phyloP scores from a whole-genome alignment of 176 grass and related monocot genomes.

The Paspalum vaginatum region DNA sequence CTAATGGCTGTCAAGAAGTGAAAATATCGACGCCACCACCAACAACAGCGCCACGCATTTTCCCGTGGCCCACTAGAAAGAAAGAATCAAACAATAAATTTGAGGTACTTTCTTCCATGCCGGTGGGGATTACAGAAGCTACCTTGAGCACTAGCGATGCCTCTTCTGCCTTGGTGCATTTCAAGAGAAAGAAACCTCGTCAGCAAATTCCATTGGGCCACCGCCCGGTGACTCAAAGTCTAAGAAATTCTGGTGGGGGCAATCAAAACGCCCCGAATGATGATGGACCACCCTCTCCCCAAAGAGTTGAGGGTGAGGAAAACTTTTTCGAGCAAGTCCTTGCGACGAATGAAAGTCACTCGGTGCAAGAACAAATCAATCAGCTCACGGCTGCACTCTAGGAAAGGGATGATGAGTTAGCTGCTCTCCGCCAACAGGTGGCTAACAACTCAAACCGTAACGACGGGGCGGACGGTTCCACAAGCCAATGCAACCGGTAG shows the following conservation, averaged over 20 bases:
- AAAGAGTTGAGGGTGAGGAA: too few species aligned
- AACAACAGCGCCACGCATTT: fast-evolving
- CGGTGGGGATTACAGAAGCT: background rate
- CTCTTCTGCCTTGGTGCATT: background rate
- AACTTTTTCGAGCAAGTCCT: background rate
- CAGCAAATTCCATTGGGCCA: too few species aligned
- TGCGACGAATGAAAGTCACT: background rate
- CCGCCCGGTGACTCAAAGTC: background rate
- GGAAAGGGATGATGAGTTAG: background rate
- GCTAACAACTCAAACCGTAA: background rate
- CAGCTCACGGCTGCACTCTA: background rate
- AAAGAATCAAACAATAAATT: background rate
- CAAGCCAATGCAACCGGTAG: too few species aligned
- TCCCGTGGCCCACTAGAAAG: background rate
- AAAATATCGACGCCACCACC: too few species aligned
- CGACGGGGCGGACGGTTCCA: background rate
- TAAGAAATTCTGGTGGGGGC: background rate
- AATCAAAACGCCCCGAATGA: too few species aligned
- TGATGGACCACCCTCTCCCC: fast-evolving
- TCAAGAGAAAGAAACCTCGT: background rate
- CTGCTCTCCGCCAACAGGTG: background rate
- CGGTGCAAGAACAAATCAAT: background rate
- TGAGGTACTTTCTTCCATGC: background rate
- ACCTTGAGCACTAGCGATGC: background rate
- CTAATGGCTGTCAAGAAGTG: background rate